Evolutionary conservation across 306 rosid species (phyloP), one percentile per base, ranked within the genome.

Genomic region (Acacia melanoxylon): DNA sequence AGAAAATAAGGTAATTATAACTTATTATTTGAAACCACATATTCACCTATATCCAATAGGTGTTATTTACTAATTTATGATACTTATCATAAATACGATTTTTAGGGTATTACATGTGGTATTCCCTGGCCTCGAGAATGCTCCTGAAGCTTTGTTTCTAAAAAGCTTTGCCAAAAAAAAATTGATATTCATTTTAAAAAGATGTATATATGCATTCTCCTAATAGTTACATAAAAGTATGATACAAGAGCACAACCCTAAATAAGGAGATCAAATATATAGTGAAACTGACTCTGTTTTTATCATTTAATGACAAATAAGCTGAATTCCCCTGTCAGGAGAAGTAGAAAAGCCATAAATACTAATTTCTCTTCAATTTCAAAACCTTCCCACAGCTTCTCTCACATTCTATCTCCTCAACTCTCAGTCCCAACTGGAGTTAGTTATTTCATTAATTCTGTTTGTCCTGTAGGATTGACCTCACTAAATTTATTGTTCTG

Each of bases 81-180:
- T n/a, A n/a, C n/a, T n/a, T n/a, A n/a, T n/a, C n/a, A n/a, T n/a
- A n/a, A n/a, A n/a, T n/a, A n/a, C n/a, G n/a, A n/a, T n/a, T n/a
- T n/a, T n/a, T n/a, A n/a, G n/a, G n/a, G n/a, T n/a, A n/a, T n/a
- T n/a, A n/a, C n/a, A n/a, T n/a, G n/a, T n/a, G 68, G 59, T 81
- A 52, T 65, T 75, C 61, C 68, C 81, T 2, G 79, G 86, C 62
- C 74, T 82, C 84, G 91, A 76, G 92, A 76, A 80, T 88, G 86
- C 56, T 85, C 84, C 66, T 86, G 88, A 82, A 86, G 91, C 80
- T 78, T 88, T 78, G 89, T 63, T 46, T 93, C 99, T 67, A 95
- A 82, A 84, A 91, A 93, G 76, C 84, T 84, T 98, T 95, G 97
- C 48, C 69, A 6, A 6, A 37, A 78, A 67, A 29, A 25, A 62